These are phyloP conservation scores for Parachaetomium inaequale DNA, from an alignment of 495 filamentous ascomycete genomes.

Conservation along the genomic window DNA sequence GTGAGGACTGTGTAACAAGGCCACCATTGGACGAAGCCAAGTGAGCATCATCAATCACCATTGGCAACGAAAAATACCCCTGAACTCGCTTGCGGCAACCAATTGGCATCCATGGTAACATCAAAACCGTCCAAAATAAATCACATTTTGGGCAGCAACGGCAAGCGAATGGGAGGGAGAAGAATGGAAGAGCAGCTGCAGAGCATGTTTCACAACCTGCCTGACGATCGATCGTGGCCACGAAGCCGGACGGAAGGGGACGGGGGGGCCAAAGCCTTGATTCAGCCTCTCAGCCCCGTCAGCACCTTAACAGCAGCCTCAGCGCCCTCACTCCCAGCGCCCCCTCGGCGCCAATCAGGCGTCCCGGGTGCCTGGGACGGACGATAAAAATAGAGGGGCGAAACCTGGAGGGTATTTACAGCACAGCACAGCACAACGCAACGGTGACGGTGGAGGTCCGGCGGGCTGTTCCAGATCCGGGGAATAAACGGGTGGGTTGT, in stretches of 20 bases:
- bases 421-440: too few species aligned
- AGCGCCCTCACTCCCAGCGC: neutral
- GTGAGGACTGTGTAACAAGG: neutral
- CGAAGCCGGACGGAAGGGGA: neutral
- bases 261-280: conserved; percentile 8
- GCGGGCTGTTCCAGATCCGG: too few species aligned
- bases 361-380: conserved; percentile 13
- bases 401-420: neutral
- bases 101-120: conserved; percentile 1
- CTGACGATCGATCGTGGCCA: neutral
- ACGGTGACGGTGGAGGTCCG: neutral
- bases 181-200: too few species aligned
- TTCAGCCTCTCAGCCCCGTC: conserved; percentile 5
- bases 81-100: conserved; percentile 1
- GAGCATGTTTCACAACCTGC: neutral
- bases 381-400: conserved; percentile 11
- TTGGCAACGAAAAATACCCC: neutral
- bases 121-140: neutral
- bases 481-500: too few species aligned
- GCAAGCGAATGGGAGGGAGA: neutral
- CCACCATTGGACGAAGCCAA: neutral
- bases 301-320: conserved; percentile 10
- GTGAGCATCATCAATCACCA: too few species aligned
- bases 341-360: conserved; percentile 8
- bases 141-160: neutral